phyloP scores from a whole-genome alignment of 345 rosid genomes.

The Eucalyptus sideroxylon region DNA sequence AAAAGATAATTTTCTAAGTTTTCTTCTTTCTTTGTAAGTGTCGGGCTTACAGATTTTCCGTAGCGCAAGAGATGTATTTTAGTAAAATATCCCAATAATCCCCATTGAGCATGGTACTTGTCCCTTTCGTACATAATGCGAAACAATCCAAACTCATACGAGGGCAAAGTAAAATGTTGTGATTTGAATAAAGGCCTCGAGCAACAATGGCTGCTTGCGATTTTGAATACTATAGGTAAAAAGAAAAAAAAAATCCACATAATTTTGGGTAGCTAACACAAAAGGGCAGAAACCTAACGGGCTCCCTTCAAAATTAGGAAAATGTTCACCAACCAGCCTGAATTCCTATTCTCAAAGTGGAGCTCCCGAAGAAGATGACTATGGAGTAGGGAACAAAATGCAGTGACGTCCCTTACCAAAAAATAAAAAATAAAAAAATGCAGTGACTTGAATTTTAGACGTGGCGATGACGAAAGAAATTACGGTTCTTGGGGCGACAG shows the following conservation, averaged over 20 bases:
- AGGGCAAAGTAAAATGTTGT: not conserved
- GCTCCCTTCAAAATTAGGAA: not conserved
- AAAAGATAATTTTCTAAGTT: not conserved
- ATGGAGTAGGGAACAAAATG: not conserved
- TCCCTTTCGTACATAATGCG: not conserved
- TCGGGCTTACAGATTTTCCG: not conserved
- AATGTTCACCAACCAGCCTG: not conserved
- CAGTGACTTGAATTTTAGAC: not conserved
- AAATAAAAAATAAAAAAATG: no score
- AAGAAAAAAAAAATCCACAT: not conserved
- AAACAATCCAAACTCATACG: not conserved
- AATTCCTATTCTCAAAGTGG: not conserved
- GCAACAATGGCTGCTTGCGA: not conserved
- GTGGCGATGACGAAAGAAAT: not conserved
- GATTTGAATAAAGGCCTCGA: not conserved
- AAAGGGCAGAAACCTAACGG: not conserved
- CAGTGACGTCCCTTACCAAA: not conserved
- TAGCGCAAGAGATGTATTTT: not conserved
- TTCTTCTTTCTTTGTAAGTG: not conserved
- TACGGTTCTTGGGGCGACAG: not conserved
- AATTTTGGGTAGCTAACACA: not conserved
- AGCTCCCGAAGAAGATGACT: not conserved
- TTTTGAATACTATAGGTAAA: not conserved
- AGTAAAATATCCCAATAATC: not conserved
- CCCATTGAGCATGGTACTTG: not conserved